These are phyloP conservation scores for Recurvomyces mirabilis DNA, from an alignment of 495 filamentous ascomycete genomes.

Conservation along the genomic window DNA sequence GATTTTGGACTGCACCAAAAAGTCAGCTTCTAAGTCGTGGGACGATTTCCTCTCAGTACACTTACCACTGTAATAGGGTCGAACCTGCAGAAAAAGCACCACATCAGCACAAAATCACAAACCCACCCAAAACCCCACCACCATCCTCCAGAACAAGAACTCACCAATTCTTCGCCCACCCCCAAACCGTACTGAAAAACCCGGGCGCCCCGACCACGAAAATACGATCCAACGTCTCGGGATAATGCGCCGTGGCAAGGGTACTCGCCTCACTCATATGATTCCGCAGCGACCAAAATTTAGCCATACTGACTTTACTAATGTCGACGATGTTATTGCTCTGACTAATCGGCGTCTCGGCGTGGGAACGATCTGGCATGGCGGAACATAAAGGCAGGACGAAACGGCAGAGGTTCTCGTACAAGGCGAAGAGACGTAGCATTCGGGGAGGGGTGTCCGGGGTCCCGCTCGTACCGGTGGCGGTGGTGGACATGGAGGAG, in stretches of 20 bases:
- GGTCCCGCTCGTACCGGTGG: too few relatives aligned
- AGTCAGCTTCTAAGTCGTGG: background rate
- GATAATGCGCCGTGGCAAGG: slow-evolving; percentile 84
- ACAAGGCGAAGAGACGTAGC: slow-evolving; percentile 72
- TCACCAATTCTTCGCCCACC: slow-evolving; percentile 93
- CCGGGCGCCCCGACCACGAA: slow-evolving; percentile 81
- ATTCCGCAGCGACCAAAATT: slow-evolving; percentile 83
- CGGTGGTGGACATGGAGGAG: slow-evolving; percentile 38
- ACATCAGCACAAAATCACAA: too few relatives aligned
- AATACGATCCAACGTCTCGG: slow-evolving; percentile 77
- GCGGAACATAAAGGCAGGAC: slow-evolving; percentile 71
- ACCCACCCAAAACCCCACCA: too few relatives aligned
- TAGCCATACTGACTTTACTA: slow-evolving; percentile 67
- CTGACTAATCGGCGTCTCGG: slow-evolving; percentile 57
- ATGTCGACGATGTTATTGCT: slow-evolving; percentile 87
- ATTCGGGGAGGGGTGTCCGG: slow-evolving; percentile 48
- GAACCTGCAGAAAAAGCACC: too few relatives aligned
- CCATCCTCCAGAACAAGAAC: too few relatives aligned
- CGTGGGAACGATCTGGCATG: slow-evolving; percentile 53
- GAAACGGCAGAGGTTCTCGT: slow-evolving; percentile 82
- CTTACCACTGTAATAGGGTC: slow-evolving; percentile 67
- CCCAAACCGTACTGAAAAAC: slow-evolving; percentile 91
- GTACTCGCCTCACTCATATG: slow-evolving; percentile 86
- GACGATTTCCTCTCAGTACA: background rate
- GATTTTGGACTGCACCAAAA: slow-evolving; percentile 55